phyloP scores from a whole-genome alignment of 2,329 filamentous ascomycete species.

The Cordyceps cateniannulata region DNA sequence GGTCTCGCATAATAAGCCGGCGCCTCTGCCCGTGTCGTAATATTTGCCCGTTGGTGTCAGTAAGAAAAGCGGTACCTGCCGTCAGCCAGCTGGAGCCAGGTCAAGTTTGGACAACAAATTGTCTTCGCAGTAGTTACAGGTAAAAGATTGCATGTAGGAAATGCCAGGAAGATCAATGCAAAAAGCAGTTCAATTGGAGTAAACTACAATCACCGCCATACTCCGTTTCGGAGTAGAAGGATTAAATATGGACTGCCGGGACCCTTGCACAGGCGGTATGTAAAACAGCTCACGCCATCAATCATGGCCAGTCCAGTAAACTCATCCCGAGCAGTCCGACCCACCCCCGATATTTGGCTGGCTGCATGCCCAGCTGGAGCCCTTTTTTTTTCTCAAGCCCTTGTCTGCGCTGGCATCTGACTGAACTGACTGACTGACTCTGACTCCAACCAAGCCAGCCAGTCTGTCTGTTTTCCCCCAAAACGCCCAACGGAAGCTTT shows the following conservation, averaged over 20 bases:
- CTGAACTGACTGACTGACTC: not conserved
- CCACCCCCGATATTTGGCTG: constrained; percentile 12
- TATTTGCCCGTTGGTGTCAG: constrained; percentile 1
- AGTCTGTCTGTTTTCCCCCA: not conserved
- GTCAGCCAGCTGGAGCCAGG: constrained; percentile 7
- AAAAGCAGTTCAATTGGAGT: not conserved
- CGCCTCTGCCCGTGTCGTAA: constrained; percentile 4
- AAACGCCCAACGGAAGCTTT: constrained; percentile 1
- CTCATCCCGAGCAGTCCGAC: constrained; percentile 12
- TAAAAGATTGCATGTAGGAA: too few relatives aligned
- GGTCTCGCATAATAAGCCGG: constrained; percentile 8
- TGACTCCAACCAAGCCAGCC: not conserved
- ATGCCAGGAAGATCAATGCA: too few relatives aligned
- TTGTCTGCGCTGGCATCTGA: not conserved
- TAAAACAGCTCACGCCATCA: constrained; percentile 10
- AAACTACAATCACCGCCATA: not conserved
- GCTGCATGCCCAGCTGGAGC: not conserved
- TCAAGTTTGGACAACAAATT: not conserved
- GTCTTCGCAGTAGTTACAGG: too few relatives aligned
- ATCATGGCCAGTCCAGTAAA: not conserved
- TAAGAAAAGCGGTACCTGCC: constrained; percentile 11
- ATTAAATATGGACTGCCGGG: not conserved
- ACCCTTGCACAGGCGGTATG: not conserved
- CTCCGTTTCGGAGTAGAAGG: too few relatives aligned
- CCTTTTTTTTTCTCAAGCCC: not conserved